phyloP scores from a whole-genome alignment of 192 early-diverging fungal species.

The Allomyces macrogynus region DNA sequence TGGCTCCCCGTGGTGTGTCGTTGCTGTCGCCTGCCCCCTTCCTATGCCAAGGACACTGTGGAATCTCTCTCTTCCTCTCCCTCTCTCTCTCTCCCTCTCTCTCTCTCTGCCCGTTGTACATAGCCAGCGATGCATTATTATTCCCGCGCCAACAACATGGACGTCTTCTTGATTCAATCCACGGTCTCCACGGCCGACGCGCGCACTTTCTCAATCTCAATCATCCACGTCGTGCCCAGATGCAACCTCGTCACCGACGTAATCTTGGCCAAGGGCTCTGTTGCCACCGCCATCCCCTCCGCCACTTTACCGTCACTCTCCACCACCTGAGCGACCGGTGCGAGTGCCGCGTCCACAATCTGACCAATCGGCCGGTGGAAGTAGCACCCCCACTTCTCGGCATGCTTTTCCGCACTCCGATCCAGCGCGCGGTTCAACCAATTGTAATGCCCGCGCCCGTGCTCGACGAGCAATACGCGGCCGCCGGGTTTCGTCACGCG shows the following conservation, averaged over 20 bases:
- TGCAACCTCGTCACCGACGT: slow-evolving; percentile 18
- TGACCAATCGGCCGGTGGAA: slow-evolving; percentile 40
- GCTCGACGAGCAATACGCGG: slow-evolving; percentile 36
- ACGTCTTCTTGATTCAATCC: slow-evolving; percentile 4
- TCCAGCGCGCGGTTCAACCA: slow-evolving; percentile 37
- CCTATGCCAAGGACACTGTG: not conserved
- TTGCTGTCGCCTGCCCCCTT: not conserved
- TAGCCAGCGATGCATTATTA: slow-evolving; percentile 6
- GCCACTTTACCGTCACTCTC: too few relatives aligned
- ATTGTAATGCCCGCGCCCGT: slow-evolving; percentile 29
- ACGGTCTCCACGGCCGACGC: not conserved
- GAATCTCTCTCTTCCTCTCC: too few relatives aligned
- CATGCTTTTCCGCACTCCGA: slow-evolving; percentile 32
- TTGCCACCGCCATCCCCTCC: slow-evolving; percentile 1
- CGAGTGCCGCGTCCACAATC: slow-evolving; percentile 19
- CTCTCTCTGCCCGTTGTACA: too few relatives aligned
- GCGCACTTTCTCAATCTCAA: slow-evolving; percentile 17
- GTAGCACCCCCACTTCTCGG: slow-evolving; percentile 44
- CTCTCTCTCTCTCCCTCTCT: too few relatives aligned
- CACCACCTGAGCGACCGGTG: slow-evolving; percentile 24
- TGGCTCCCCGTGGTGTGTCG: too few relatives aligned
- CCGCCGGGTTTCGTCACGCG: slow-evolving; percentile 21
- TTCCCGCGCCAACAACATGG: slow-evolving; percentile 3
- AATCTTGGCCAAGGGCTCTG: too few relatives aligned
- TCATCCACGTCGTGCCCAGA: slow-evolving; percentile 42